Evolutionary conservation across 345 rosid genomes (phyloP).

Genomic region (Citrus mangshanensis): DNA sequence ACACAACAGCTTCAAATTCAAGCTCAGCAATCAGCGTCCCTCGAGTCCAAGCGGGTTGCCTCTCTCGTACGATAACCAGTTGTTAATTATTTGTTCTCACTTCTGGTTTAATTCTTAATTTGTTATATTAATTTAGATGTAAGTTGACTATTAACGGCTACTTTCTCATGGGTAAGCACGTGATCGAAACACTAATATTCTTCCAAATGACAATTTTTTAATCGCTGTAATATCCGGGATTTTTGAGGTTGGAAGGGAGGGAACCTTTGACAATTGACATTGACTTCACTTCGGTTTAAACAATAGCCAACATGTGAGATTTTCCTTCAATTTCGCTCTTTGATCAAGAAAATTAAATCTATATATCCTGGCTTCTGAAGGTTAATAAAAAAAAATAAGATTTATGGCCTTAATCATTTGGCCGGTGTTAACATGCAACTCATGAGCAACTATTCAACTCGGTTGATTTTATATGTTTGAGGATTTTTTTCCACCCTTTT

Average conservation of each 20-base stretch:
- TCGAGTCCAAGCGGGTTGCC: too few species aligned
- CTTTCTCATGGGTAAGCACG: slow-evolving; percentile 20
- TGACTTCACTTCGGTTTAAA: not conserved
- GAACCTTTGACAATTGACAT: not conserved
- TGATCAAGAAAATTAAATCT: not conserved
- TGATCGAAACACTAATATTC: slow-evolving; percentile 12
- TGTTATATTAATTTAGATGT: not conserved
- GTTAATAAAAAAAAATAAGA: not conserved
- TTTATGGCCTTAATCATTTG: slow-evolving; percentile 25
- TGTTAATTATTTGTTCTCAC: not conserved
- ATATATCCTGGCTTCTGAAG: too few species aligned
- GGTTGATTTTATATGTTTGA: not conserved
- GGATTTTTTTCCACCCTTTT: too few species aligned
- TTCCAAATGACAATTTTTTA: not conserved
- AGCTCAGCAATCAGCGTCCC: not conserved
- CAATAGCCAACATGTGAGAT: slow-evolving; percentile 23
- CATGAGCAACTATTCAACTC: not conserved
- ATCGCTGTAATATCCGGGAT: not conserved
- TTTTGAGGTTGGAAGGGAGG: not conserved
- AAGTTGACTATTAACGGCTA: slow-evolving; percentile 16
- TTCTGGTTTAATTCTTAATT: not conserved
- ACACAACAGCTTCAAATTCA: too few species aligned
- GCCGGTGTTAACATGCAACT: slow-evolving; percentile 15
- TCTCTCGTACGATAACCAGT: too few species aligned
- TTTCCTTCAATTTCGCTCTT: slow-evolving; percentile 33